Evolutionary conservation across 108 stramenopile genomes (phyloP), one percentile per base, ranked within the genome.

Genomic region (Skeletonema tropicum): DNA sequence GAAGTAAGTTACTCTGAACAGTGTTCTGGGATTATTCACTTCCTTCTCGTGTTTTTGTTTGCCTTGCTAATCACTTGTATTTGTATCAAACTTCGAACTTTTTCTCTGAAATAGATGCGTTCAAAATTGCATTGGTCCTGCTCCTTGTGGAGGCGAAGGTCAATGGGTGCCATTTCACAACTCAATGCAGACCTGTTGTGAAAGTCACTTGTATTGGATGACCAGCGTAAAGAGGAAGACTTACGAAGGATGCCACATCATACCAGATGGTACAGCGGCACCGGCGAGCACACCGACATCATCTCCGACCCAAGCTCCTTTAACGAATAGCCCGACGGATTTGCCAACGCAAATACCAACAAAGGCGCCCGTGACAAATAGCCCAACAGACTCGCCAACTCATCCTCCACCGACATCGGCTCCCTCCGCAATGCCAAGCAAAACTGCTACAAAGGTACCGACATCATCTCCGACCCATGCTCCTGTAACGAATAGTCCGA

Each of bases 61-160:
- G 48, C 17, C 48, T 48, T 48, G 4, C 48, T 48, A 48, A 48
- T 14, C 33, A 7, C 7, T 35, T 35, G 33, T 7, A 35, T 35
- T 35, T 35, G 33, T 7, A 35, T 35, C 30, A 61, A 61, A 7
- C 5, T 31, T 3, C 60, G 35, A 61, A 4, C 15, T 36, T 61
- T 61, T 31, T 36, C 26, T 36, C 21, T 23, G 14, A 61, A n/a
- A n/a, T n/a, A 61, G 61, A 62, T 62, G 61, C 61, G 39, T 41
- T 36, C 61, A 62, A 25, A 62, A 19, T 32, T 62, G 61, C 29
- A 2, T 35, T 11, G 61, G 61, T 19, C 26, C 61, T 17, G 26
- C 61, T n/a, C 61, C 61, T 1, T 62, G 61, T 41, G 61, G 61
- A 8, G 61, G 61, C 5, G 23, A 10, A 26, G 38, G 61, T 0